Base-by-base conservation (phyloP, 2,329 filamentous ascomycete species). In the Teratosphaeria epicoccoides region DNA sequence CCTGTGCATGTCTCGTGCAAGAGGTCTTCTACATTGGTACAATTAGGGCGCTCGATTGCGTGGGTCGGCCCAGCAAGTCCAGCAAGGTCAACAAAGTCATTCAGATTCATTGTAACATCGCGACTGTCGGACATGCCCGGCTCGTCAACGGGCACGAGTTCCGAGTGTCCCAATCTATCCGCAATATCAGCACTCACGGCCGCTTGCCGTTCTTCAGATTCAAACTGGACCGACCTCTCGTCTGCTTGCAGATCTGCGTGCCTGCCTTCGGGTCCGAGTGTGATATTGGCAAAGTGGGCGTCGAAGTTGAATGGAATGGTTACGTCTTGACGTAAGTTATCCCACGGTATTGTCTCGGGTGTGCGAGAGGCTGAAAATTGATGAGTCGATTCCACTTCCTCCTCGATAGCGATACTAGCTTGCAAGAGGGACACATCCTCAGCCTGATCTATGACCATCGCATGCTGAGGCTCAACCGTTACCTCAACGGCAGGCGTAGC, bases 221-320 rank as follows among this genome's bases (percentile, higher is more conserved):
- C 33, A 40, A 17, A 17, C 6, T 17, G 14, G 33, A 40, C n/a
- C n/a, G 33, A 40, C 6, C 17, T 20, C 14, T 40, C n/a, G 14
- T 22, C 33, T 40, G 33, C n/a, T 2, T 46, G 22, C 22, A 28
- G n/a, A 10, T 46, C 44, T 4, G 20, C 23, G n/a, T 6, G 44
- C 14, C 17, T 46, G 1, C 20, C 44, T 24, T 24, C 44, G 4
- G 44, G 23, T 10, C 1, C 25, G 23, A 46, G 23, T n/a, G 44
- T 46, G 25, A 46, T 17, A 46, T 24, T 46, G 20, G 23, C 43
- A 9, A 61, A 45, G 45, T 61, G 55, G 10, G 44, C 43, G 24
- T 64, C 61, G 47, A 66, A 62, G 43, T 62, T 52, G 49, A 66
- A 56, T 1, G 59, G 58, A 23, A 65, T 64, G 11, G 63, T 63